A percentile compares a stretch with the other conserved stretches of the same genome.
Evolutionary conservation across 176 grass and related monocot species (phyloP).

Genomic region (Musa troglodytarum): DNA sequence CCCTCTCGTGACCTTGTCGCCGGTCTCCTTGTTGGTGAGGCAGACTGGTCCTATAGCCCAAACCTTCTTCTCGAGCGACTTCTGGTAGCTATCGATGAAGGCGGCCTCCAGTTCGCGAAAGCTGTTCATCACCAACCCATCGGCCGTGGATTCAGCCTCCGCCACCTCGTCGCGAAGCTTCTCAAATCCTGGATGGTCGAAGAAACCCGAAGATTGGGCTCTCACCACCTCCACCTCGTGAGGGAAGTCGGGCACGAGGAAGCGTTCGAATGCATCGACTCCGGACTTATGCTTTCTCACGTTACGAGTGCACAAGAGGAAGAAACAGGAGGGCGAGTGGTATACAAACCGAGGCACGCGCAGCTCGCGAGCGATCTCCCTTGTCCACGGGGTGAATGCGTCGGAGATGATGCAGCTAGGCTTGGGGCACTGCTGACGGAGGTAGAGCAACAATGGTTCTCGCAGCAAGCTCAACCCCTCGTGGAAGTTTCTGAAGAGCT

Average conservation of each 20-base stretch:
- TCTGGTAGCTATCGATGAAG: conserved; percentile 29
- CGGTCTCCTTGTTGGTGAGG: conserved; percentile 7
- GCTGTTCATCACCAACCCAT: conserved; percentile 36
- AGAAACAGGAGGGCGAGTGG: conserved; percentile 32
- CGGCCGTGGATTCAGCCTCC: conserved; percentile 18
- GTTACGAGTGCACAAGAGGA: not conserved
- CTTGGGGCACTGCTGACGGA: not conserved
- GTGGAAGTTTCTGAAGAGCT: conserved; percentile 14
- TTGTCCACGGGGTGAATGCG: conserved; percentile 28
- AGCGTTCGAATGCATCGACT: not conserved
- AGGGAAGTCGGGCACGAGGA: conserved; percentile 24
- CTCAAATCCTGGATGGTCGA: not conserved
- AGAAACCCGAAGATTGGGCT: conserved; percentile 20
- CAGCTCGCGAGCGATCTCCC: conserved; percentile 20
- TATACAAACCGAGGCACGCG: conserved; percentile 29
- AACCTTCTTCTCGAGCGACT: conserved; percentile 26
- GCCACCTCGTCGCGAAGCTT: conserved; percentile 11
- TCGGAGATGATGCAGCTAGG: conserved; percentile 35
- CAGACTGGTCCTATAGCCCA: conserved; percentile 40
- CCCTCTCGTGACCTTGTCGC: not conserved
- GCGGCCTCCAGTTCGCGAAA: conserved; percentile 36
- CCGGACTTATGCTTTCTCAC: not conserved
- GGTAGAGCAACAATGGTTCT: conserved; percentile 24
- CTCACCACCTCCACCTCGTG: conserved; percentile 18
- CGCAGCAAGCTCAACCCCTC: conserved; percentile 24